A percentile compares a stretch with the other conserved stretches of the same genome.
phyloP scores from a whole-genome alignment of 1,284 basidiomycete genomes.

The Microbotryum saponariae region DNA sequence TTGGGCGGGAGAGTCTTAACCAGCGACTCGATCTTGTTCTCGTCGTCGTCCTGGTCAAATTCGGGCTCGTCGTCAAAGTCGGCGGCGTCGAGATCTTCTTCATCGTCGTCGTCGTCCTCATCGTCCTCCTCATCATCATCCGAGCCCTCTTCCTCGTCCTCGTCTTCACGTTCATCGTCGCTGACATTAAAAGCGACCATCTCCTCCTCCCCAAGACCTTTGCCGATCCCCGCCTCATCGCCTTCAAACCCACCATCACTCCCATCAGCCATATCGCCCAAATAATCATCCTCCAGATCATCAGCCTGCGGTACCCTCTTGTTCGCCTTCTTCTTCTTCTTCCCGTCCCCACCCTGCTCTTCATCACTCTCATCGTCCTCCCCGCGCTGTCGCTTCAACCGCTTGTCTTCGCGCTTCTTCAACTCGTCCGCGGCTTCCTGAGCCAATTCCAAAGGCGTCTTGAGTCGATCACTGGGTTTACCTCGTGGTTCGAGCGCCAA shows the following conservation, averaged over 20 bases:
- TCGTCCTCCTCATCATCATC: conserved; percentile 37
- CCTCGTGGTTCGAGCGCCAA: conserved; percentile 89
- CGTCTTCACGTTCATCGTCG: conserved; percentile 9
- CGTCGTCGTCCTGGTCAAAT: conserved; percentile 37
- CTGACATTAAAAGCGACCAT: background rate
- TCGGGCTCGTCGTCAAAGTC: conserved; percentile 29
- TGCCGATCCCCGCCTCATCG: conserved; percentile 27
- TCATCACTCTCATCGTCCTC: conserved; percentile 51
- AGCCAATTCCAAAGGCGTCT: conserved; percentile 91
- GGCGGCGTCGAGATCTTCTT: conserved; percentile 40
- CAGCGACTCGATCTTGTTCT: conserved; percentile 40
- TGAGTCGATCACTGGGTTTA: conserved; percentile 89
- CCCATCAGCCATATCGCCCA: conserved; percentile 38
- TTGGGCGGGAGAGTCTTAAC: conserved; percentile 16
- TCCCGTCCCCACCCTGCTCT: conserved; percentile 47
- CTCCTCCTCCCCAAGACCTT: conserved; percentile 7
- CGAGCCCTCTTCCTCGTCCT: conserved; percentile 8
- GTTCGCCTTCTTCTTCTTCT: conserved; percentile 40
- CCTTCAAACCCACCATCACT: conserved; percentile 28
- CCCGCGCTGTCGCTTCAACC: conserved; percentile 80
- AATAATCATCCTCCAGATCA: conserved; percentile 88
- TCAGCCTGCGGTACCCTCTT: conserved; percentile 57
- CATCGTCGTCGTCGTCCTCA: conserved; percentile 37
- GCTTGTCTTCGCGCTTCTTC: conserved; percentile 72
- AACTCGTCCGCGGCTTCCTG: conserved; percentile 78